phyloP scores from a whole-genome alignment of 305 asterid species.

The Fraxinus greggii region DNA sequence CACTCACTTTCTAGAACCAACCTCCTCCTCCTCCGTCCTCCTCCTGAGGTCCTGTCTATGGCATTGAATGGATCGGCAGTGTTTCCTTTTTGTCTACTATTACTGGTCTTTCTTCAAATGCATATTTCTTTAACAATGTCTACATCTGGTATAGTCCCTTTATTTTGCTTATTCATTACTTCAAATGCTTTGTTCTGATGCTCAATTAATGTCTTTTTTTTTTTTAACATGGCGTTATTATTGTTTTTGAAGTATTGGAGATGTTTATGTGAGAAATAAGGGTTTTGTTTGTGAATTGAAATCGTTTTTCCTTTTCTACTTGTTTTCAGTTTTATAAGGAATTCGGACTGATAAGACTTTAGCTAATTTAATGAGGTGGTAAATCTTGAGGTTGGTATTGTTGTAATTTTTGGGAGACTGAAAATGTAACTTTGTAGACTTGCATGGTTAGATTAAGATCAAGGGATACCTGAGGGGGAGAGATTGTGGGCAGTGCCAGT shows the following conservation, averaged over 20 bases:
- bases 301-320: neutral
- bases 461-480: neutral
- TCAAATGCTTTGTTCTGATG: slow-evolving; percentile 13
- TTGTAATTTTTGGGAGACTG: slow-evolving; percentile 21
- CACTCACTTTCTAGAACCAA: slow-evolving; percentile 20
- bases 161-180: slow-evolving; percentile 1
- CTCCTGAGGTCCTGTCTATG: slow-evolving; percentile 33
- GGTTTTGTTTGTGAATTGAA: slow-evolving; percentile 5
- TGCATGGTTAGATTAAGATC: neutral
- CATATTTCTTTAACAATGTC: slow-evolving; percentile 34
- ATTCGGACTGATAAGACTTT: slow-evolving; percentile 12
- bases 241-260: neutral
- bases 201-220: slow-evolving; percentile 18
- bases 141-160: slow-evolving; percentile 44
- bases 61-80: slow-evolving; percentile 33
- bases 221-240: neutral
- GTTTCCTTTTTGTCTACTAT: slow-evolving; percentile 35
- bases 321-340: slow-evolving; percentile 6
- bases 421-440: neutral
- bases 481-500: neutral
- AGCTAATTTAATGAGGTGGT: neutral
- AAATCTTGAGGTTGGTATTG: neutral
- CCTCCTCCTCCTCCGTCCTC: slow-evolving; percentile 3
- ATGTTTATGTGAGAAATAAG: slow-evolving; percentile 6
- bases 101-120: slow-evolving; percentile 35